Evolutionary conservation across 805 yeast species (phyloP), one percentile per base, ranked within the genome.

Genomic region (Candida namnaoensis): DNA sequence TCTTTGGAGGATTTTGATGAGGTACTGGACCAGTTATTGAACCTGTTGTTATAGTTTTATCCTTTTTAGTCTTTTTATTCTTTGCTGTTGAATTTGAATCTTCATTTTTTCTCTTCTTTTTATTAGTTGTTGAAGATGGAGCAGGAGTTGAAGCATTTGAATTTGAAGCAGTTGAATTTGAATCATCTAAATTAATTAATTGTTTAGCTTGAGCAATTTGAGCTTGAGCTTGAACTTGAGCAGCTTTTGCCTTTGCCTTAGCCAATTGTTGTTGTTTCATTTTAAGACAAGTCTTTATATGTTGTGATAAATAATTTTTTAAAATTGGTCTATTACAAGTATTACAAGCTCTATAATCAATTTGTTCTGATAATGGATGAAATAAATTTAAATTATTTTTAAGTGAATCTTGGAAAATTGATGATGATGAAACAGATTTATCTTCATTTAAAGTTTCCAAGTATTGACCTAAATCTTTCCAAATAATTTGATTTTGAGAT

Each of bases 271-370:
- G 47, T 47, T 57, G 53, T 38, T 61, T 64, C 51, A 46, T 49
- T 33, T 59, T 60, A 3, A 62, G 50, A 48, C 79, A 74, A 34
- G 41, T 42, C 13, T 47, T 51, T 11, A 73, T 57, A 52, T 74
- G 79, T 19, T 53, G 56, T 1, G 60, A 58, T 25, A 74, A 45
- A 43, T 58, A 54, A 3, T 56, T 46, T 32, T 60, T 64, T 23
- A 72, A 49, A 1, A 73, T 60, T 2, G 79, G 79, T 40, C 67
- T 61, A 36, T 62, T 62, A 50, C 80, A 74, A 39, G 56, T 56
- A 40, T 68, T 71, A 52, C 80, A 74, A 38, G 71, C 65, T 34
- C 74, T 56, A 46, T 73, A 74, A 28, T 62, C 62, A 5, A 71
- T 37, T 1, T 68, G 65, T 11, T 58, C 57, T 12, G 52, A 52